Base-by-base conservation (phyloP, 1,284 basidiomycete genomes). In the Ceratorhiza oryzae-sativae region DNA sequence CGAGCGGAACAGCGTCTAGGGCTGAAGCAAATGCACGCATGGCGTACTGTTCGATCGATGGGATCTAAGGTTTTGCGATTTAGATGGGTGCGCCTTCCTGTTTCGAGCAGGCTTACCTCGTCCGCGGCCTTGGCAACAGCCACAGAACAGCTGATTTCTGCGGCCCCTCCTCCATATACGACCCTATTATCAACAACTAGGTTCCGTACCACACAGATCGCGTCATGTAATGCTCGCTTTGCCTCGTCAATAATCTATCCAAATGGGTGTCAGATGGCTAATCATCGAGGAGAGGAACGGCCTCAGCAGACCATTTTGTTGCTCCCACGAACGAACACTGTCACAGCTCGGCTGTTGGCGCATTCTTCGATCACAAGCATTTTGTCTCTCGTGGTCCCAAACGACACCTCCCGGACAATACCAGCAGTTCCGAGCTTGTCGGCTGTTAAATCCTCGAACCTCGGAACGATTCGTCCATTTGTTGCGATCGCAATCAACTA, bases 311-410 rank as follows among this genome's bases (percentile, higher is more conserved):
- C 95, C 97, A 99, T 99, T 84, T 99, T 99, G 84, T 99, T 99
- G 79, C 92, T 94, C 42, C 97, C 97, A 48, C 97, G 88, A 9
- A 99, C 95, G 79, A 99, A 99, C 77, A 99, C 91, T 8, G 97
- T 99, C 48, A 98, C 97, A 27, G 97, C 96, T 65, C 95, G 89
- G 13, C 93, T 89, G 82, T 99, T 99, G 65, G 97, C 97, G 78
- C 97, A 98, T 79, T 99, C 95, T 81, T 99, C 97, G 77, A 99
- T 97, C 75, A 99, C 92, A 73, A 99, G 87, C 97, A 99, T 99
- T 85, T 97, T 97, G 82, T 99, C 97, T 75, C 94, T 88, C 15
- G 97, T 99, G 8, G 97, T 99, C 65, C 97, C 97, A 80, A 99
- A 99, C 3, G 93, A 89, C 53, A 99, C 82, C 81, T 99, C 97